These are phyloP conservation scores for Ceratobasidium sp. DNA, from an alignment of 1,284 basidiomycete species.

Conservation along the genomic window DNA sequence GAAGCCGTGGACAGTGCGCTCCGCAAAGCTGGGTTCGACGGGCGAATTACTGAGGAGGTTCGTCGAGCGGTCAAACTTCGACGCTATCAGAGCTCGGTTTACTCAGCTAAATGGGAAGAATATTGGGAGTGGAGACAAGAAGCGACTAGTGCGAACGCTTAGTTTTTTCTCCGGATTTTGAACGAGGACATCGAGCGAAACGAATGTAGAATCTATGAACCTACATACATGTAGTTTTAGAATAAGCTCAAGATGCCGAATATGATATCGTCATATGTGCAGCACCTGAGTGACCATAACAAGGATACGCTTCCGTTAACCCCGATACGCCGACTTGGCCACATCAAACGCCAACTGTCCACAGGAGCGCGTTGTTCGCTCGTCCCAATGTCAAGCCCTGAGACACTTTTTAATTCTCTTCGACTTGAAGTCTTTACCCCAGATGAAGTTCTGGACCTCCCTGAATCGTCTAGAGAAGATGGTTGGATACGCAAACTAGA, in stretches of 20 bases:
- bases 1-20: slow-evolving; percentile 92
- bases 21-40: slow-evolving; percentile 89
- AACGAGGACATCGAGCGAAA: background rate
- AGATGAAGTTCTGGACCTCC: slow-evolving; percentile 65
- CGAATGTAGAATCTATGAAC: background rate
- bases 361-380: background rate
- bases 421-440: slow-evolving; percentile 71
- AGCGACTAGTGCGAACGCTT: slow-evolving; percentile 3
- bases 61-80: slow-evolving; percentile 78
- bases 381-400: slow-evolving; percentile 44
- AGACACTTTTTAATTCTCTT: slow-evolving; percentile 69
- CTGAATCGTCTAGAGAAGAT: slow-evolving; percentile 52
- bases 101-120: slow-evolving; percentile 18
- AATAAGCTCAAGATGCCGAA: too few species aligned
- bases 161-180: background rate
- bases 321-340: too few species aligned
- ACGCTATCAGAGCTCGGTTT: slow-evolving; percentile 67
- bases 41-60: slow-evolving; percentile 81
- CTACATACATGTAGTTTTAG: background rate
- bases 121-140: slow-evolving; percentile 27
- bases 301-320: too few species aligned
- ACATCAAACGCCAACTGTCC: too few species aligned
- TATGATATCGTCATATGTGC: too few species aligned
- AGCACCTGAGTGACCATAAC: background rate
- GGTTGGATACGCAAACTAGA: slow-evolving; percentile 61